Base-by-base conservation (phyloP, 73 alveolate genomes). In the Paramecium tetraurelia region DNA sequence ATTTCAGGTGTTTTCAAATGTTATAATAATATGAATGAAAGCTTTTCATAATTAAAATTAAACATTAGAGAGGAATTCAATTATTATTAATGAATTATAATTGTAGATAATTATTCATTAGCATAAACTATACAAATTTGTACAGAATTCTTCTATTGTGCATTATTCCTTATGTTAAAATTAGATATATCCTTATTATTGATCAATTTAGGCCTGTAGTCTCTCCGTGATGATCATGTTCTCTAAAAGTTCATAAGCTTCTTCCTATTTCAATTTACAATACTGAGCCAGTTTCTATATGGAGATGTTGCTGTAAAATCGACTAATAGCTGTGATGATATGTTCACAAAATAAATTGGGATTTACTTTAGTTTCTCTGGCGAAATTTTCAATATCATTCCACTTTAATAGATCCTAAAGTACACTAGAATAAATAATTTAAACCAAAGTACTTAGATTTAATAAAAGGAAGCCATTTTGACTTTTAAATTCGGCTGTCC, bases 11-110 rank as follows among this genome's bases (percentile, higher is more conserved):
- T 70, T 6, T 70, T 70, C 38, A 3, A 38, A 70, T 70, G 85
- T 70, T 70, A 70, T 70, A 35, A 70, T 70, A 70, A 70, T 33
- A 31, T 70, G 24, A 70, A 70, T 70, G 24, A 24, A 22, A 33
- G n/a, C 20, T 70, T 70, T 70, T 20, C 46, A 22, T 70, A 70
- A 70, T 18, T 70, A 70, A 70, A 70, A 33, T 70, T 70, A 38
- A 70, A 70, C 38, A 70, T 70, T 12, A 70, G 85, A 70, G 85
- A 70, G 14, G 85, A 70, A 70, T 70, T 70, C 20, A 70, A 70
- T 70, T 70, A 70, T 70, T 70, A 70, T 70, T 33, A 70, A 70
- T 70, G 85, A 70, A 21, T 14, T 48, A 48, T 48, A 48, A 14
- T 14, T 70, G 53, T 70, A 72, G 40, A 72, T 72, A 72, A 63